Base-by-base conservation (phyloP, 2,329 filamentous ascomycete species). In the Sporothrix curviconia region DNA sequence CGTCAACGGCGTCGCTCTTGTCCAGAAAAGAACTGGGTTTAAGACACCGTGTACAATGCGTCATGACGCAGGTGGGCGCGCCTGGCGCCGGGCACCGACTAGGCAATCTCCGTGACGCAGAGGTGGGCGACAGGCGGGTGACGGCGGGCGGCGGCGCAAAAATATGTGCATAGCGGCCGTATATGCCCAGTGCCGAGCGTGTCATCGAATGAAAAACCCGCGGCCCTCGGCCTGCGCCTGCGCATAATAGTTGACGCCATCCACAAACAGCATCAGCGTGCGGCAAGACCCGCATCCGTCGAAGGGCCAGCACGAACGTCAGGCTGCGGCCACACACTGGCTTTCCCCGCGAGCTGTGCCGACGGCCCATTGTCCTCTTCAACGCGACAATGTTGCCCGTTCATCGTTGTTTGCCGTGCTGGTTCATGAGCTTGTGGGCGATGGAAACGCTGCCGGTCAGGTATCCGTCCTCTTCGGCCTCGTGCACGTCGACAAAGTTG, bases 121-220 rank as follows among this genome's bases (percentile, higher is more conserved):
- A 12, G 90, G 89, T 17, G 86, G 83, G 7, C 80, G 78, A 68
- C 90, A 95, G 24, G 74, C 70, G 1, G 86, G 84, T 2, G 77
- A 64, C 0, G 88, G 85, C 1, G n/a, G n/a, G n/a, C n/a, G 86
- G 86, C 3, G 82, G 72, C 46, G 81, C 74, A 70, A 95, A 95
- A 65, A 89, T 90, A 52, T 82, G 78, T 0, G 78, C 79, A 66
- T 89, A 95, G 53, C 79, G 77, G 9, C 90, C 90, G 65, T 94
- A 94, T n/a, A n/a, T 1, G 87, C 85, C 86, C 91, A 95, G 63
- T 86, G 79, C n/a, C n/a, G n/a, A n/a, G n/a, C 7, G 86, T 83
- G 70, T 95, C 90, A 65, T 95, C 89, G n/a, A 61, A 95, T 77
- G 72, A 95, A 95, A 71, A 95, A 95, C 1, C 83, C 78, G 24